Evolutionary conservation across 2,329 filamentous ascomycete species (phyloP).

Genomic region (Thyridium curvatum): DNA sequence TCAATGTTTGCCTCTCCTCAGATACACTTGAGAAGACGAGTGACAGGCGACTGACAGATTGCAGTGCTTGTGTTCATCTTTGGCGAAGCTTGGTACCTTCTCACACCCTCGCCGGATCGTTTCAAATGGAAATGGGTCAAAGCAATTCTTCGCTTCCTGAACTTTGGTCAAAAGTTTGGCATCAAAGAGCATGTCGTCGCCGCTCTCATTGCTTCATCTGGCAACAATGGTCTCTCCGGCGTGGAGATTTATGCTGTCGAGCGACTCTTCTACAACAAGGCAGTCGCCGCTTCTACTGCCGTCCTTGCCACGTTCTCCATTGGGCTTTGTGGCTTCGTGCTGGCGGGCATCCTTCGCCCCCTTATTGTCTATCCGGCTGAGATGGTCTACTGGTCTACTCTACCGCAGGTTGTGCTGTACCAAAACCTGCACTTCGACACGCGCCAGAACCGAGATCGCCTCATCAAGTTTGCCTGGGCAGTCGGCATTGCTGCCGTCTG

Average conservation of each 20-base stretch:
- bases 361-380: conserved; percentile 50
- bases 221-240: conserved; percentile 39
- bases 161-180: conserved; percentile 39
- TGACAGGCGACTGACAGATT: conserved; percentile 19
- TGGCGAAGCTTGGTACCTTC: conserved; percentile 38
- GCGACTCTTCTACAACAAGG: conserved; percentile 44
- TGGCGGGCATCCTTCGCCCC: conserved; percentile 46
- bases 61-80: conserved; percentile 51
- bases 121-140: conserved; percentile 39
- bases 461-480: conserved; percentile 45
- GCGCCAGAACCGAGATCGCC: conserved; percentile 40
- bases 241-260: conserved; percentile 39
- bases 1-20: conserved; percentile 39
- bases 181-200: conserved; percentile 51
- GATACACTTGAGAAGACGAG: conserved; percentile 41
- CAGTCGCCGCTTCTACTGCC: conserved; percentile 36
- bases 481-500: conserved; percentile 41
- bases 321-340: conserved; percentile 47
- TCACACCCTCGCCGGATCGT: conserved; percentile 46
- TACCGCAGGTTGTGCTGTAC: conserved; percentile 46
- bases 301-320: conserved; percentile 46
- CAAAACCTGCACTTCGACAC: conserved; percentile 49
- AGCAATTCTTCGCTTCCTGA: conserved; percentile 35
- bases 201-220: conserved; percentile 46
- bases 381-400: conserved; percentile 47